Evolutionary conservation across 257 asterid genomes (phyloP).

Genomic region (Ophiorrhiza pumila): DNA sequence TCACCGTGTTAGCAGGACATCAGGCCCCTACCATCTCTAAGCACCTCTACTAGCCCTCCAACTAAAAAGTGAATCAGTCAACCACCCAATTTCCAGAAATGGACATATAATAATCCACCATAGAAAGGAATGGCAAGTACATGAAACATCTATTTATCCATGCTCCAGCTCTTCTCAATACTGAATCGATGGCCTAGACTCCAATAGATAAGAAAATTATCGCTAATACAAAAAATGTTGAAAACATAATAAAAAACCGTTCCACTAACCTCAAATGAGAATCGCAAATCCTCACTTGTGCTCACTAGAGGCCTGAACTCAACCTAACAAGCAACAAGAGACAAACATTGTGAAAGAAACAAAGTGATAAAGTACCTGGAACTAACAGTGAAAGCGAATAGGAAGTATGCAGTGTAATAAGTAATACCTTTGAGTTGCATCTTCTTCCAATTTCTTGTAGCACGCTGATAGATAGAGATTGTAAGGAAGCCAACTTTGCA

Average conservation of each 20-base stretch:
- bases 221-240: neutral
- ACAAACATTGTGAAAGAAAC: neutral
- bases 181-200: neutral
- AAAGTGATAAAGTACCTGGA: neutral
- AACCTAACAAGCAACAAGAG: constrained; percentile 43
- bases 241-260: neutral
- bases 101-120: neutral
- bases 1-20: neutral
- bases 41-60: neutral
- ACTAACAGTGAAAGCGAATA: neutral
- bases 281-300: constrained; percentile 63
- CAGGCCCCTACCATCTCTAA: neutral
- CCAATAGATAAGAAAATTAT: neutral
- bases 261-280: constrained; percentile 80
- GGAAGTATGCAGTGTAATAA: neutral
- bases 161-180: neutral
- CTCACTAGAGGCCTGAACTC: constrained; percentile 76
- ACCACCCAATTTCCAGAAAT: neutral
- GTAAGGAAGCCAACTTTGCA: constrained; percentile 46
- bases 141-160: neutral
- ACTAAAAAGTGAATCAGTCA: neutral
- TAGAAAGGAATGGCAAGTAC: neutral
- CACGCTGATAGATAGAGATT: constrained; percentile 57
- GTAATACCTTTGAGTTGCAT: constrained; percentile 78
- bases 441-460: constrained; percentile 90